phyloP scores from a whole-genome alignment of 441 rosid species.

The Kokia cookei region DNA sequence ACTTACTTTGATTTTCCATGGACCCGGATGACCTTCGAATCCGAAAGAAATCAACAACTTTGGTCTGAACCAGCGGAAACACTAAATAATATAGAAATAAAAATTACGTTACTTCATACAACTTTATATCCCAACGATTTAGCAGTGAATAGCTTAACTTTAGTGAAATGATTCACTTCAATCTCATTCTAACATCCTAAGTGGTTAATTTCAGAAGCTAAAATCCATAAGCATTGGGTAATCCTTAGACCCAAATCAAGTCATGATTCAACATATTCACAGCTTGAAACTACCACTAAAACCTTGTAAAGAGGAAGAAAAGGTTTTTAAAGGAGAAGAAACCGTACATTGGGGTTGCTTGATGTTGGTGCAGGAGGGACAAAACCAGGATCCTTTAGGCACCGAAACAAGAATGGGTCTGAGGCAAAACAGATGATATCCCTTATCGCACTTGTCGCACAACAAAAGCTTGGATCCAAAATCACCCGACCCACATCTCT shows the following conservation, averaged over 20 bases:
- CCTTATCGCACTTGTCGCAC: slow-evolving; percentile 60
- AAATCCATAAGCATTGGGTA: background rate
- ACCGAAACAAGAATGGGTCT: slow-evolving; percentile 62
- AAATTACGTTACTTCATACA: background rate
- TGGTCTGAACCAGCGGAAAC: slow-evolving; percentile 74
- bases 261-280: background rate
- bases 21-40: slow-evolving; percentile 34
- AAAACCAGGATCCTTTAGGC: slow-evolving; percentile 64
- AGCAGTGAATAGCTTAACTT: background rate
- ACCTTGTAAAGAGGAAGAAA: background rate
- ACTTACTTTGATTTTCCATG: slow-evolving; percentile 28
- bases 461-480: slow-evolving; percentile 43
- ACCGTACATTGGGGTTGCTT: slow-evolving; percentile 44
- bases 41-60: slow-evolving; percentile 59
- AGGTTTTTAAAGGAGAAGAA: background rate
- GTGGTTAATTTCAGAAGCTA: background rate
- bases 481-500: slow-evolving; percentile 51
- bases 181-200: background rate
- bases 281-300: background rate
- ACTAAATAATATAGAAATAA: slow-evolving; percentile 28
- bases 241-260: background rate
- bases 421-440: slow-evolving; percentile 62
- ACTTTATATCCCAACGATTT: background rate
- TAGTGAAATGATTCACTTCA: background rate
- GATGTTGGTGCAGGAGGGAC: slow-evolving; percentile 40